Evolutionary conservation across 331 rosid genomes (phyloP), one percentile per base, ranked within the genome.

Genomic region (Quercus lobata): DNA sequence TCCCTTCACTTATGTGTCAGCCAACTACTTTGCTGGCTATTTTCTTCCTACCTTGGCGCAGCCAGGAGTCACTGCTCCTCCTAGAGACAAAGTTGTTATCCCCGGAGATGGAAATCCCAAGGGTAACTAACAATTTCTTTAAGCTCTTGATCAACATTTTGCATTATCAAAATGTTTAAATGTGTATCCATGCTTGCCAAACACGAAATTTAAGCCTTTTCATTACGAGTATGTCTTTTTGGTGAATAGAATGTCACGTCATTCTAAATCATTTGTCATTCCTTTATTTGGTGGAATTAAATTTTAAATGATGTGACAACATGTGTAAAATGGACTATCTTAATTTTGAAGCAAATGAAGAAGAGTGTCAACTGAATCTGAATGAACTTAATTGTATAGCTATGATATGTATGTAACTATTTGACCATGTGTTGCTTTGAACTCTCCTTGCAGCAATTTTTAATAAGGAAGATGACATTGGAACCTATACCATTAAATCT

Each of bases 401-500:
- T 29, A 30, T 30, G 14, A 7, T 6, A 30, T 17, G 6, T 24
- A 14, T 15, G 41, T 5, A 5, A 3, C 5, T 62, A 7, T 58
- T 37, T 3, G 22, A 17, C 7, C 4, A n/a, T 44, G 18, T 65
- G 5, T 58, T 77, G 68, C 25, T 34, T 2, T 54, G 60, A 27
- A 14, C n/a, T 46, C 60, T 75, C 27, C 52, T 25, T 79, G 44
- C 76, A 94, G 98, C 91, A 7, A 72, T 83, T 25, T 92, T 92
- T 52, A 92, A 92, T 93, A 84, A 86, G 65, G 98, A 94, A 84
- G 92, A 87, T 1, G 98, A 94, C 81, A 92, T 94, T 49, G 97
- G 94, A 54, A 88, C 90, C 16, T 92, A 79, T 79, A 94, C 97
- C 15, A 91, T 94, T 60, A 85, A 84, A 84, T 94, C 98, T 7